Conservation (phyloP, 1,284 basidiomycete genomes). For the Malassezia equina region DNA sequence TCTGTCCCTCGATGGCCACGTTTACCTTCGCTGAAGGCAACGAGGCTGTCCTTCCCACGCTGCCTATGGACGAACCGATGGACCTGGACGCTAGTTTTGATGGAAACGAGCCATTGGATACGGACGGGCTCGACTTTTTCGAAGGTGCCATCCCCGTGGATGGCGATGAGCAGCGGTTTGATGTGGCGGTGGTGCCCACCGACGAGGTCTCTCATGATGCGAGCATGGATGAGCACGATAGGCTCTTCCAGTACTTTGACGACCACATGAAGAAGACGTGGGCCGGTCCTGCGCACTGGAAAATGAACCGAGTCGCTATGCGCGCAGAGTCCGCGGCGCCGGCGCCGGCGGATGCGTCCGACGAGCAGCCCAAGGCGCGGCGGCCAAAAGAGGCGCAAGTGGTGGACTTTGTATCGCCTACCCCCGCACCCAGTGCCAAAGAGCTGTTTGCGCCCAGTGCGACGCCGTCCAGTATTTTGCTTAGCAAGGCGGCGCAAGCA, state of each 20-base stretch:
- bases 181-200: slow-evolving; percentile 11
- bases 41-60: slow-evolving; percentile 19
- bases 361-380: not conserved
- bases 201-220: slow-evolving; percentile 4
- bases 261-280: slow-evolving; percentile 80
- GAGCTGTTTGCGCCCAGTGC: slow-evolving; percentile 60
- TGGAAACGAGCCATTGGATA: slow-evolving; percentile 21
- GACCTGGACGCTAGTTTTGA: slow-evolving; percentile 19
- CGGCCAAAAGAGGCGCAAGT: slow-evolving; percentile 62
- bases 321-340: not conserved
- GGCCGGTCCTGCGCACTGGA: slow-evolving; percentile 99
- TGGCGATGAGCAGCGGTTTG: slow-evolving; percentile 4
- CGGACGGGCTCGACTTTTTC: slow-evolving; percentile 50
- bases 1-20: slow-evolving; percentile 34
- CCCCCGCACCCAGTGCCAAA: slow-evolving; percentile 58
- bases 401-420: slow-evolving; percentile 69
- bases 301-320: slow-evolving; percentile 52
- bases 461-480: slow-evolving; percentile 45
- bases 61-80: slow-evolving; percentile 11
- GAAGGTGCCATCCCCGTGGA: slow-evolving; percentile 27
- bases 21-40: slow-evolving; percentile 37
- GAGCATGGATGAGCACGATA: slow-evolving; percentile 14
- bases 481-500: slow-evolving; percentile 46
- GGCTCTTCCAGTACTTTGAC: slow-evolving; percentile 80
- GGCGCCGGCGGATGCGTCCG: not conserved